Conservation (phyloP, 2,329 filamentous ascomycete genomes). For the Endoconidiophora polonica region DNA sequence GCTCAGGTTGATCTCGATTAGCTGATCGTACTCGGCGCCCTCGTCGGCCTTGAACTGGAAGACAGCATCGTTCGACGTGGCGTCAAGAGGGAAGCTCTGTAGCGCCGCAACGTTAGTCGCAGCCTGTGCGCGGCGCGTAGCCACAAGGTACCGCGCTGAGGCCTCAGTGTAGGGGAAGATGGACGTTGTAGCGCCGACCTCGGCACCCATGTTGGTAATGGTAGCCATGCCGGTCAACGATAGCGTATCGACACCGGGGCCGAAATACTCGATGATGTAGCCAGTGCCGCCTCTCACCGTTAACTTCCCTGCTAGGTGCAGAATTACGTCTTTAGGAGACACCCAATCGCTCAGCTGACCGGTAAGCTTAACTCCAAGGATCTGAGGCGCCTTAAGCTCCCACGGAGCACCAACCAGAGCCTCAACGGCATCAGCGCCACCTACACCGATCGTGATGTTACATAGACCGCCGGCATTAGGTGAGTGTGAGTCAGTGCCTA, state of each 20-base stretch:
- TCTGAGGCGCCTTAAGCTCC: conserved; percentile 89
- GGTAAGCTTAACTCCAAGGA: conserved; percentile 70
- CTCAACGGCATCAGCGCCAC: conserved; percentile 92
- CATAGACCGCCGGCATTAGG: conserved; percentile 92
- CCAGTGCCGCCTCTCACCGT: conserved; percentile 91
- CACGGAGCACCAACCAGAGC: conserved; percentile 90
- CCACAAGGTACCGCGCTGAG: conserved; percentile 70
- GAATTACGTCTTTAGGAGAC: conserved; percentile 87
- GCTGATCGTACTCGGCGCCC: conserved; percentile 72
- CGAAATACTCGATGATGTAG: conserved; percentile 87
- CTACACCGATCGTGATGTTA: conserved; percentile 90
- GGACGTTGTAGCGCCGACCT: conserved; percentile 89
- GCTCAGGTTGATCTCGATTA: conserved; percentile 81
- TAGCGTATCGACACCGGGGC: conserved; percentile 72
- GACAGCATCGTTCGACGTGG: conserved; percentile 28
- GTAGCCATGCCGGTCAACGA: conserved; percentile 91
- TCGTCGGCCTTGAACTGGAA: conserved; percentile 62
- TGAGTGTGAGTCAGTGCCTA: conserved; percentile 93
- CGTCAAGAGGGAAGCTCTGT: conserved; percentile 32
- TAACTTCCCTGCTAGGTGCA: conserved; percentile 72
- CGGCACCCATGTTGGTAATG: conserved; percentile 70
- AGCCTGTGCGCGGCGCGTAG: conserved; percentile 53
- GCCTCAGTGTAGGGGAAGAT: conserved; percentile 83
- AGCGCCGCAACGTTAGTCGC: conserved; percentile 48
- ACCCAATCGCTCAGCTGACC: conserved; percentile 82